phyloP scores from a whole-genome alignment of 2,329 filamentous ascomycete species.

The Lachnellula cervina region DNA sequence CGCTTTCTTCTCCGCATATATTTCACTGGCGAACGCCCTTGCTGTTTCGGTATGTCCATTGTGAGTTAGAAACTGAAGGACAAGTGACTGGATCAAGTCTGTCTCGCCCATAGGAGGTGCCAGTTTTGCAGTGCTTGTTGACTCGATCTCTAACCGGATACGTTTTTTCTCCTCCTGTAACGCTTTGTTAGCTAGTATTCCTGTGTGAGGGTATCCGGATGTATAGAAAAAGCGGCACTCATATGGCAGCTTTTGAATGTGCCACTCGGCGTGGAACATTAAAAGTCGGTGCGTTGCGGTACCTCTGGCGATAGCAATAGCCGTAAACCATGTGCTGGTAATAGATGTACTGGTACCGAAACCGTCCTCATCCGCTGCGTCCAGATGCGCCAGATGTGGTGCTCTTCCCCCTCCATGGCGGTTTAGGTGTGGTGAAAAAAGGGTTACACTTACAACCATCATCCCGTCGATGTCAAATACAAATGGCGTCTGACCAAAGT shows the following conservation, averaged over 20 bases:
- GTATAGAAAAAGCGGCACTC: too few relatives aligned
- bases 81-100: constrained; percentile 73
- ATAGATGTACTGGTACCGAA: too few relatives aligned
- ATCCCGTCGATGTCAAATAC: constrained; percentile 86
- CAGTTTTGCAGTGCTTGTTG: constrained; percentile 43
- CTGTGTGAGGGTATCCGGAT: background rate
- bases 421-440: constrained; percentile 1
- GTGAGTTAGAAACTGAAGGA: constrained; percentile 84
- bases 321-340: too few relatives aligned
- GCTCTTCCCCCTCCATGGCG: background rate
- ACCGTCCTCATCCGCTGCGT: too few relatives aligned
- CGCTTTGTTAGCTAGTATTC: background rate
- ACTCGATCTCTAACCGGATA: constrained; percentile 45
- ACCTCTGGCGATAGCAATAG: too few relatives aligned
- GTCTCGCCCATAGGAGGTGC: constrained; percentile 65
- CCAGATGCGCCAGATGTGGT: too few relatives aligned
- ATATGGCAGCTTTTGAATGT: too few relatives aligned
- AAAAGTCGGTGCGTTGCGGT: too few relatives aligned
- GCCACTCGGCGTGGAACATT: too few relatives aligned
- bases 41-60: constrained; percentile 95
- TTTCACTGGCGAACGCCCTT: constrained; percentile 78
- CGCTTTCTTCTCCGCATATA: constrained; percentile 66
- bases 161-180: constrained; percentile 26
- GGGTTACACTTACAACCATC: constrained; percentile 58
- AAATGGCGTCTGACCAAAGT: constrained; percentile 72